Evolutionary conservation across 2,329 filamentous ascomycete species (phyloP).

Genomic region (Alternaria panax): DNA sequence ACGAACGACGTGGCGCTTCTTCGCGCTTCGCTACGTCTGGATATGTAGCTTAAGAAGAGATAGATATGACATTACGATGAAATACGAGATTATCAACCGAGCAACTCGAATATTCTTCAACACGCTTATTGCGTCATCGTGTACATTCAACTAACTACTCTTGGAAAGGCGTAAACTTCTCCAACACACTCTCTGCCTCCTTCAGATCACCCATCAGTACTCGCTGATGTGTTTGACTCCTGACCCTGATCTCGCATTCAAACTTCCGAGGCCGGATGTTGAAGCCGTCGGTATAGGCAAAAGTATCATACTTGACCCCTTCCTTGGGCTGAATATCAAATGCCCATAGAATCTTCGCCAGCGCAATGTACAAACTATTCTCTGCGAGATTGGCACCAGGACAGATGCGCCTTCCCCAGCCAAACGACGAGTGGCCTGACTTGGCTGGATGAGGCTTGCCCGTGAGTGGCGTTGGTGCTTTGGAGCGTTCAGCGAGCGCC

Average conservation of each 20-base stretch:
- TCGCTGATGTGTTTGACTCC: constrained; percentile 40
- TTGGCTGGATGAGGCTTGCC: constrained; percentile 42
- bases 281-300: constrained; percentile 53
- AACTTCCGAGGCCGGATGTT: constrained; percentile 51
- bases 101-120: background rate
- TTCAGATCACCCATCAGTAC: constrained; percentile 42
- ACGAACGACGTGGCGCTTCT: background rate
- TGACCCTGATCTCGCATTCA: constrained; percentile 42
- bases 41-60: background rate
- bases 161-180: constrained; percentile 47
- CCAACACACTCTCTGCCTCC: constrained; percentile 42
- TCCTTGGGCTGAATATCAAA: constrained; percentile 45
- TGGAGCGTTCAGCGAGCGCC: constrained; percentile 25
- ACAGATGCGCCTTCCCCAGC: constrained; percentile 46
- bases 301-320: constrained; percentile 48
- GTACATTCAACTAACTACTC: constrained; percentile 18
- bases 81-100: background rate
- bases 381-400: constrained; percentile 42
- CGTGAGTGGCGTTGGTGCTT: constrained; percentile 18
- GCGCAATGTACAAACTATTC: constrained; percentile 43
- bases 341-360: constrained; percentile 46
- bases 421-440: constrained; percentile 45
- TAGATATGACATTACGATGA: background rate
- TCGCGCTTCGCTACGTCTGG: background rate
- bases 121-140: background rate